Evolutionary conservation across 2,329 filamentous ascomycete species (phyloP).

Genomic region (Monilinia aucupariae): DNA sequence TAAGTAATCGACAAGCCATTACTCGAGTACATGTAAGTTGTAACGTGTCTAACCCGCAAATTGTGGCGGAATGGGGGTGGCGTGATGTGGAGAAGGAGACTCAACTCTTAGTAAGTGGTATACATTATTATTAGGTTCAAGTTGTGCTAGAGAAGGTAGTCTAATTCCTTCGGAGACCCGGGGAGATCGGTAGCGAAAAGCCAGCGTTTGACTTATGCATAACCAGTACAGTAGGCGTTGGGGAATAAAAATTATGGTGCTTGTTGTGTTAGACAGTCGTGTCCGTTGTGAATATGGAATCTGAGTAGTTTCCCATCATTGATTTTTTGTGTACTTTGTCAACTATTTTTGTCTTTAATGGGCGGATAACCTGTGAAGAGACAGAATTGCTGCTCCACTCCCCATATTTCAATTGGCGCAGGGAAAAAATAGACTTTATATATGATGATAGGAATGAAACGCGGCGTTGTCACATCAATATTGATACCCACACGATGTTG

Average conservation of each 20-base stretch:
- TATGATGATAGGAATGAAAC: background rate
- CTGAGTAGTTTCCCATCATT: background rate
- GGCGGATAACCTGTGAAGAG: background rate
- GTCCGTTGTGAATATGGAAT: background rate
- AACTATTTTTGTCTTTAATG: background rate
- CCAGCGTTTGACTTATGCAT: background rate
- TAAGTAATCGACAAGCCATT: no score
- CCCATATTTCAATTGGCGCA: background rate
- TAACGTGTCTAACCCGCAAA: no score
- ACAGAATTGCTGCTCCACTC: background rate
- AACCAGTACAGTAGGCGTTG: background rate
- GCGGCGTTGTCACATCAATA: background rate
- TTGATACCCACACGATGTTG: background rate
- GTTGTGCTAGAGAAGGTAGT: background rate
- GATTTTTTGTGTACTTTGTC: background rate
- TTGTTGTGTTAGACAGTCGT: background rate
- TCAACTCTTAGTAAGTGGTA: background rate
- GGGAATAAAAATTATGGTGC: background rate
- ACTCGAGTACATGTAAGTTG: no score
- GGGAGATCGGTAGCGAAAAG: background rate
- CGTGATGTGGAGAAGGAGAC: no score
- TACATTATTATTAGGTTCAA: no score
- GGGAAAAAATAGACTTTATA: background rate
- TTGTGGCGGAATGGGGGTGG: no score
- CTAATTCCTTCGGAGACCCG: background rate